Base-by-base conservation (phyloP, 352 stramenopile genomes). In the Thraustochytrium sp. region DNA sequence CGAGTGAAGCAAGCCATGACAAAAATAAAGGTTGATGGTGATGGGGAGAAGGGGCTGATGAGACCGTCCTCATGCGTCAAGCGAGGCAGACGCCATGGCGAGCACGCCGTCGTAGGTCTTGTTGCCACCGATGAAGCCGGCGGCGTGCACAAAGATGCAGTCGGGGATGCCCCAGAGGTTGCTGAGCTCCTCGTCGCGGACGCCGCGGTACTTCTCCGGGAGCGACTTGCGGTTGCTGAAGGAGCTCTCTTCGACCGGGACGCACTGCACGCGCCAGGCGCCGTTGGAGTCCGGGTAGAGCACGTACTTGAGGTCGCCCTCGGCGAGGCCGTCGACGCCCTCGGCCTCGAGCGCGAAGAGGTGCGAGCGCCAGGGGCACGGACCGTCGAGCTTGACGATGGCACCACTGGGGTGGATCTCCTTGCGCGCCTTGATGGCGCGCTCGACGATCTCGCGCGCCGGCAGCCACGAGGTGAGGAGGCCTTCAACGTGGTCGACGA, bases 71-170 rank as follows among this genome's bases (percentile, higher is more conserved):
- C 36, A 63, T 21, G 36, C 54, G 5, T 38, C 54, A 5, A 75
- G 63, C 74, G 34, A 63, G 31, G 5, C 5, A 13, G 5, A 13
- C 5, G 96, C 96, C 96, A 99, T 99, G 73, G 93, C 84, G 48
- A 99, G 86, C 2, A 94, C 97, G 34, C 96, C 97, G 74, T 98
- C 94, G 82, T 92, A 97, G 46, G 90, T 98, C 64, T 93, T 92
- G 89, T 98, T 98, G 78, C 96, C 97, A 16, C 97, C 97, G 78
- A 99, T 99, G 88, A 99, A 99, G 46, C 97, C 97, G n/a, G 92
- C 93, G 3, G 93, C 95, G 89, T 99, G 97, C 82, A 98, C 93
- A 87, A 99, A 99, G 2, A 93, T 97, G 88, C 92, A 96, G 80
- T 93, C 96, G 23, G 91, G 87, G 85, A 99, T 98, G 31, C 95